A percentile compares a stretch with the other conserved stretches of the same genome.
phyloP scores from a whole-genome alignment of 129 eudicot species.

The Mikania micrantha region DNA sequence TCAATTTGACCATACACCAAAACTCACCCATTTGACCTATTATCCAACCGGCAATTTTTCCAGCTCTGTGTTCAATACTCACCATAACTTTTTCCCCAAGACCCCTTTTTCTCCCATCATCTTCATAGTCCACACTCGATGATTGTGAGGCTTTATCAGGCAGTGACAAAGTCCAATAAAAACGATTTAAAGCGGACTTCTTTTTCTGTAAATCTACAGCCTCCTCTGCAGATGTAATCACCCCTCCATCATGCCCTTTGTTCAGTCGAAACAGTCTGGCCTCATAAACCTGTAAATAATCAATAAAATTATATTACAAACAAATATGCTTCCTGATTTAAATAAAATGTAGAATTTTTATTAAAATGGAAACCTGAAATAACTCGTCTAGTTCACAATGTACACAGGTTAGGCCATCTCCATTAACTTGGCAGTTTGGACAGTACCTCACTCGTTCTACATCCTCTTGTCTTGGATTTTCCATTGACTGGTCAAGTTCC shows the following conservation, averaged over 20 bases:
- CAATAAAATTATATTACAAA: constrained; percentile 1
- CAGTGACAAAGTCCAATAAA: constrained; percentile 55
- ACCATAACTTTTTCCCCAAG: constrained; percentile 59
- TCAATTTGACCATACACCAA: neutral
- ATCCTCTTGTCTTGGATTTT: constrained; percentile 75
- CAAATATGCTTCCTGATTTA: neutral
- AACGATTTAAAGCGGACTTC: constrained; percentile 54
- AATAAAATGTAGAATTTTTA: neutral
- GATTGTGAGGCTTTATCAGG: constrained; percentile 36
- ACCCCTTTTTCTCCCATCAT: constrained; percentile 62
- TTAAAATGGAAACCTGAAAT: constrained; percentile 56
- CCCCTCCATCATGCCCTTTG: constrained; percentile 57
- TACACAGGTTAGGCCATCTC: constrained; percentile 68
- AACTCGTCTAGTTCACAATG: constrained; percentile 83
- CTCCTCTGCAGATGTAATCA: constrained; percentile 72
- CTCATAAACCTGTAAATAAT: constrained; percentile 63
- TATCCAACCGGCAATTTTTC: neutral
- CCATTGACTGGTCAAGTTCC: constrained; percentile 76
- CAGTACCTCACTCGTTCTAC: constrained; percentile 77
- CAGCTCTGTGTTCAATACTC: constrained; percentile 9
- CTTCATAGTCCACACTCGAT: constrained; percentile 32
- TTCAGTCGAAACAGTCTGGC: constrained; percentile 82
- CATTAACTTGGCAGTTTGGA: constrained; percentile 59
- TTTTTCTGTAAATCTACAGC: constrained; percentile 71
- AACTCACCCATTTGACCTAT: neutral